Evolutionary conservation across 2,329 filamentous ascomycete species (phyloP).

Genomic region (Colletotrichum lentis): DNA sequence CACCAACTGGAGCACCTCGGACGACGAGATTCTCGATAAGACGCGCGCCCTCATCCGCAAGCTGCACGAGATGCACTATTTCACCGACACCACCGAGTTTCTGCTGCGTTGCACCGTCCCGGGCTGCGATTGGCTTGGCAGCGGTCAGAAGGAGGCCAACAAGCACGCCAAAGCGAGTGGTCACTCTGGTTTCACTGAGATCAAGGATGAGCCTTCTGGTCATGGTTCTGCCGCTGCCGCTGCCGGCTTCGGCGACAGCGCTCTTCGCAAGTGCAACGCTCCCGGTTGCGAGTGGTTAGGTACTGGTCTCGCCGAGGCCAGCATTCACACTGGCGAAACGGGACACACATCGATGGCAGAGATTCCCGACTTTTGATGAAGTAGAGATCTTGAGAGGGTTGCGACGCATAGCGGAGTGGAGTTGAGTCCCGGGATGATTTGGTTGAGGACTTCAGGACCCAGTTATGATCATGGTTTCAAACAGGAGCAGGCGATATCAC

Average conservation of each 20-base stretch:
- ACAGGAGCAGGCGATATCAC: not conserved
- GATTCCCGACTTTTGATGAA: conserved; percentile 47
- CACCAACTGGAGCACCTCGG: conserved; percentile 61
- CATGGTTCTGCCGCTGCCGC: not conserved
- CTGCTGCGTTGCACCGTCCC: conserved; percentile 75
- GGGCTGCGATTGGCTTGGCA: conserved; percentile 71
- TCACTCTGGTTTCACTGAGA: conserved; percentile 66
- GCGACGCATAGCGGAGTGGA: not conserved
- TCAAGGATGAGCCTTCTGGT: conserved; percentile 70
- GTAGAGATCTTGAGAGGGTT: not conserved
- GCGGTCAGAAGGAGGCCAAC: conserved; percentile 69
- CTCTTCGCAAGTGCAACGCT: conserved; percentile 77
- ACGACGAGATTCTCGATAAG: conserved; percentile 74
- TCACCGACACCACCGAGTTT: conserved; percentile 85
- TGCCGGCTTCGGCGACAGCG: conserved; percentile 53
- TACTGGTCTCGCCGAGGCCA: conserved; percentile 68
- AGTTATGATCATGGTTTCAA: no score
- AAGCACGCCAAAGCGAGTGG: conserved; percentile 69
- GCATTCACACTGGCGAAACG: conserved; percentile 66
- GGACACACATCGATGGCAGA: conserved; percentile 60
- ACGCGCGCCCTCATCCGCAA: conserved; percentile 71
- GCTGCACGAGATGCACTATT: conserved; percentile 79
- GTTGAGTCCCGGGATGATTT: not conserved
- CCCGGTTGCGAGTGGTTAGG: conserved; percentile 69
- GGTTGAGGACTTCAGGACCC: not conserved